Conservation (phyloP, 345 rosid species). For the Linum lewisii region DNA sequence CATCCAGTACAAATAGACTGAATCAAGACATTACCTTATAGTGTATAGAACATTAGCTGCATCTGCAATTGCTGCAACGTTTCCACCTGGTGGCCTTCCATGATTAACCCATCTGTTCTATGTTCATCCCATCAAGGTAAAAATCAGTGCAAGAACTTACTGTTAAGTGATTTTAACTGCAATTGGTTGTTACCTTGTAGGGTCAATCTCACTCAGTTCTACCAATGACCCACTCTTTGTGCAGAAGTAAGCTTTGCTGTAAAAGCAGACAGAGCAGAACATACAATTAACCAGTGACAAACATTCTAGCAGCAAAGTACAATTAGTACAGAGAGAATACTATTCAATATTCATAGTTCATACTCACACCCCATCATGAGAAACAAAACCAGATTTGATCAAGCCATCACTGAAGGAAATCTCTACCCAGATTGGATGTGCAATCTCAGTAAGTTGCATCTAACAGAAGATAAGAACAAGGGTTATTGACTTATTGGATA, state of each 20-base stretch:
- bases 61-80: slow-evolving; percentile 51
- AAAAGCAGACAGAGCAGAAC: slow-evolving; percentile 6
- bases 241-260: slow-evolving; percentile 58
- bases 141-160: slow-evolving; percentile 22
- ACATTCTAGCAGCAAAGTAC: not conserved
- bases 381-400: slow-evolving; percentile 49
- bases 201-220: slow-evolving; percentile 43
- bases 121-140: slow-evolving; percentile 22
- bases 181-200: slow-evolving; percentile 35
- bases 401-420: slow-evolving; percentile 26
- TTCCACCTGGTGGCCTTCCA: slow-evolving; percentile 54
- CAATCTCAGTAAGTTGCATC: slow-evolving; percentile 48
- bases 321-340: not conserved
- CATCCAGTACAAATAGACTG: no score
- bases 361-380: slow-evolving; percentile 47
- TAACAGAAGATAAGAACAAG: slow-evolving; percentile 9
- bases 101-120: slow-evolving; percentile 57
- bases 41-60: slow-evolving; percentile 39
- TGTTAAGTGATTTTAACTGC: no score
- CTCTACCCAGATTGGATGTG: slow-evolving; percentile 52
- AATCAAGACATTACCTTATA: no score
- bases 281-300: not conserved
- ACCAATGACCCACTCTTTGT: slow-evolving; percentile 39
- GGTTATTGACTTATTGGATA: not conserved
- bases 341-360: no score